Evolutionary conservation across 495 filamentous ascomycete genomes (phyloP).

Genomic region (Penicillium atrosanguineum): DNA sequence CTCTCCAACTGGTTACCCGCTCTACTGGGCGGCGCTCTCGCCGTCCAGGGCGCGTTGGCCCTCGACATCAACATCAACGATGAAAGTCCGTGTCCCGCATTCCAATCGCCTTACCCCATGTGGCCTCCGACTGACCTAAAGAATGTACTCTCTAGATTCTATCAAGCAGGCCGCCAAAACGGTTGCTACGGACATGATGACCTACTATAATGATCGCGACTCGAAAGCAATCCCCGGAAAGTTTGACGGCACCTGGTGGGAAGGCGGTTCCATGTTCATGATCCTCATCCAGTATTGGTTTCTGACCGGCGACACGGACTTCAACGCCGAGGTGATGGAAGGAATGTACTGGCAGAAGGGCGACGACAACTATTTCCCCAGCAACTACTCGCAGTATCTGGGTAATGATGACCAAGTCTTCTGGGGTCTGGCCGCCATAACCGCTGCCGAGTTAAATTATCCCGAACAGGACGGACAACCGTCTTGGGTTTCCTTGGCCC

Average conservation of each 20-base stretch:
- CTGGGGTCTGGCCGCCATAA: conserved; percentile 72
- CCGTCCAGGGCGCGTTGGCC: conserved; percentile 26
- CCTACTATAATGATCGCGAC: conserved; percentile 61
- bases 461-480: conserved; percentile 57
- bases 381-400: conserved; percentile 46
- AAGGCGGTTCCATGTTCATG: conserved; percentile 73
- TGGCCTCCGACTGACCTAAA: neutral
- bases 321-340: conserved; percentile 59
- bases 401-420: conserved; percentile 80
- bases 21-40: conserved; percentile 28
- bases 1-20: conserved; percentile 21
- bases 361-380: conserved; percentile 63
- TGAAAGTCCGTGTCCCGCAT: conserved; percentile 23
- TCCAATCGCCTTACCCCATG: neutral
- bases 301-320: conserved; percentile 67
- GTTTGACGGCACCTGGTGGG: conserved; percentile 70
- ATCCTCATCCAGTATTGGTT: conserved; percentile 76
- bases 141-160: conserved; percentile 40
- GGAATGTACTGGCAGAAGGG: conserved; percentile 72
- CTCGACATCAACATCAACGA: conserved; percentile 35
- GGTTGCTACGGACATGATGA: conserved; percentile 63
- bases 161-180: conserved; percentile 60
- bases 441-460: conserved; percentile 71
- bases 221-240: conserved; percentile 63
- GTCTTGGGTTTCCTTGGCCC: conserved; percentile 60